Evolutionary conservation across 2,329 filamentous ascomycete species (phyloP), one percentile per base, ranked within the genome.

Genomic region (Chlorencoelia australis): DNA sequence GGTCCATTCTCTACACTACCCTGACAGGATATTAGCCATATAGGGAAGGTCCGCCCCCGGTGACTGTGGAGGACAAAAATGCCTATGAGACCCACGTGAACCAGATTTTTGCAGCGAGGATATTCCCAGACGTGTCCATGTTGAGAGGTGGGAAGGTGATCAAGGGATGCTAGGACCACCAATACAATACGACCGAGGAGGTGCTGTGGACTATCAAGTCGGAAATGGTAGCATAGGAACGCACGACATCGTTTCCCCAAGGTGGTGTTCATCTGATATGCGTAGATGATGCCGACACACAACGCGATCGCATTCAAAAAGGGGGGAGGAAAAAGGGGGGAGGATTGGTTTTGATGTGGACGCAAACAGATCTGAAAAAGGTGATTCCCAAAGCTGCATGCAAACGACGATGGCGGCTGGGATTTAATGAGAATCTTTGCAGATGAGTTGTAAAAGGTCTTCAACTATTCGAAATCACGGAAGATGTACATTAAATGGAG

Each of bases 321-420:
- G 27, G 32, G 14, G 31, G n/a, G 14, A 39, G 24, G 30, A 26
- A n/a, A n/a, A n/a, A n/a, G n/a, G n/a, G n/a, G n/a, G n/a, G n/a
- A n/a, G n/a, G n/a, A 31, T 27, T 33, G 20, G 25, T 38, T 35
- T 31, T 35, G 44, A 39, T 38, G 40, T 40, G 41, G 47, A 45
- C 47, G 49, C 51, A 52, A 53, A 48, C 40, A 40, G 38, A 34
- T 33, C 34, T 26, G 35, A 30, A 46, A 47, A 47, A 48, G 42
- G 47, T 27, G 34, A 25, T 13, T n/a, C 15, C 33, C 44, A 33
- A 29, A n/a, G n/a, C n/a, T n/a, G n/a, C n/a, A 32, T 28, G 35
- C 35, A 37, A 43, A 43, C 39, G 35, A 26, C 16, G 15, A 33
- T 29, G 29, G 15, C 11, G 20, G 15, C 16, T 37, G 15, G n/a